Evolutionary conservation across 2,329 filamentous ascomycete species (phyloP), one percentile per base, ranked within the genome.

Genomic region (Venturia effusa): DNA sequence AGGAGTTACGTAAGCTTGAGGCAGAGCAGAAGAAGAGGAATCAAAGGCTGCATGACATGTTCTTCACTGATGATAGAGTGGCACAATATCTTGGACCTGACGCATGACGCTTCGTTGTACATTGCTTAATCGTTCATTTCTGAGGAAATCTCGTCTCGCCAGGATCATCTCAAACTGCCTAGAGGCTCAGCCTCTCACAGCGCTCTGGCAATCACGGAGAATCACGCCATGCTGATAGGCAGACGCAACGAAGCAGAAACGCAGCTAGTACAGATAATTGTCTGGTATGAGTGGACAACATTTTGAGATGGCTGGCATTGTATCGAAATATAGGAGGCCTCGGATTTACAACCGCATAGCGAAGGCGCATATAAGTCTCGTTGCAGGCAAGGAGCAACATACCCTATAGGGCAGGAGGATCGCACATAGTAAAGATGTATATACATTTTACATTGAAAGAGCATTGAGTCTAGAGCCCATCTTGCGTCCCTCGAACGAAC

Each of bases 61-160:
- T 96, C 67, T 93, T 89, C 74, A 82, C 84, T 24, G 86, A 84
- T 68, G 83, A 88, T n/a, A 88, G 93, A 68, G 78, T 95, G 63
- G 84, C 92, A 69, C 84, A 81, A 70, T 94, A 95, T 72, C 75
- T 95, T 22, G 83, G 86, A 22, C 37, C 34, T 27, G 59, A 60
- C 17, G 59, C 37, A 27, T 60, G 27, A 57, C 27, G 22, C 45
- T 27, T 27, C 22, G 6, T 27, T 51, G 45, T 15, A 27, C 45
- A 51, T 15, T 27, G n/a, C 22, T 6, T 3, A 17, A n/a, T 3
- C 6, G 4, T 51, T 30, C n/a, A 27, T 51, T 45, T 7, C 15
- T 45, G 41, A 22, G 37, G 37, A n/a, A n/a, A n/a, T n/a, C n/a
- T n/a, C n/a, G n/a, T n/a, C n/a, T n/a, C 4, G 37, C 37, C 3